A percentile compares a stretch with the other conserved stretches of the same genome.
Evolutionary conservation across 371 early-diverging fungal species (phyloP).

Genomic region (Syncephalastrum contaminatum): DNA sequence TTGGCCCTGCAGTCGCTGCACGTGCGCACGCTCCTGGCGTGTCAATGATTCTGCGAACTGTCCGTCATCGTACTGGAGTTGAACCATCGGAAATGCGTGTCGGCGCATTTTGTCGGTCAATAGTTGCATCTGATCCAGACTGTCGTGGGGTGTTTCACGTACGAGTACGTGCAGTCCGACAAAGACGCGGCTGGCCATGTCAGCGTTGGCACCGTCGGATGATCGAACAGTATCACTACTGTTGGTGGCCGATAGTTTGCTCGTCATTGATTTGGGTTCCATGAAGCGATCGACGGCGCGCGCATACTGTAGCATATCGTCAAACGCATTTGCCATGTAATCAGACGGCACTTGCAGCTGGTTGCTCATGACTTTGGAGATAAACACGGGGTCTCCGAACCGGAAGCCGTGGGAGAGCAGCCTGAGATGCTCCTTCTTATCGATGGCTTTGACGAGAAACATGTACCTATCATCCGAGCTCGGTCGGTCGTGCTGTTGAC

Average conservation of each 20-base stretch:
- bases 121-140: constrained; percentile 18
- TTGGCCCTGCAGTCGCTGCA: neutral
- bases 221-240: too few species aligned
- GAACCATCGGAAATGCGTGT: constrained; percentile 34
- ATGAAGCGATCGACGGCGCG: too few species aligned
- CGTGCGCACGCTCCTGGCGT: constrained; percentile 6
- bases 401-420: constrained; percentile 36
- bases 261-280: too few species aligned
- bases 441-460: constrained; percentile 31
- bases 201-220: too few species aligned
- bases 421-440: constrained; percentile 22
- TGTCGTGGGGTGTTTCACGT: constrained; percentile 21
- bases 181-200: constrained; percentile 11
- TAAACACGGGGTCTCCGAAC: constrained; percentile 40
- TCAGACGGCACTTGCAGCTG: constrained; percentile 36
- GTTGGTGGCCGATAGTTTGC: too few species aligned
- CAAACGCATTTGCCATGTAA: constrained; percentile 31
- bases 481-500: neutral
- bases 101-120: constrained; percentile 29
- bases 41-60: constrained; percentile 4
- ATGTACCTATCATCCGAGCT: constrained; percentile 30
- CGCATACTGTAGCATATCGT: constrained; percentile 25
- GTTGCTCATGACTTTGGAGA: constrained; percentile 38
- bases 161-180: constrained; percentile 36
- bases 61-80: constrained; percentile 20